Conservation (phyloP, 768 basidiomycete genomes). For the Tylopilus balloui region DNA sequence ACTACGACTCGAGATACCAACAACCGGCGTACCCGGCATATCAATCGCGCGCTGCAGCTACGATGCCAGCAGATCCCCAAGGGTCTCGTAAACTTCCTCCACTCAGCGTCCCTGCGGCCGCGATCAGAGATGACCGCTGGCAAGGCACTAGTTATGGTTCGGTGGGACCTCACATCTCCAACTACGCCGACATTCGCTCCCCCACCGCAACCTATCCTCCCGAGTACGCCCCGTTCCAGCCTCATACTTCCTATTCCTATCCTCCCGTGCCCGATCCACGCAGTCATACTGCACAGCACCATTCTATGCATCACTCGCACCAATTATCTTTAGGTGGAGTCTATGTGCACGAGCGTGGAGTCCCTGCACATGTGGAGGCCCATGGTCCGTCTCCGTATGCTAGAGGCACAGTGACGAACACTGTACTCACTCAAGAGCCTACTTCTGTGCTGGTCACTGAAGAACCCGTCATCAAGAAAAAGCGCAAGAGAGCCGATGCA, state of each 20-base stretch:
- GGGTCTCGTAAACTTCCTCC: slow-evolving; percentile 60
- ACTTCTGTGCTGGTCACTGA: slow-evolving; percentile 39
- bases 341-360: slow-evolving; percentile 32
- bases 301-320: slow-evolving; percentile 26
- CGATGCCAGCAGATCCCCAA: slow-evolving; percentile 43
- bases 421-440: slow-evolving; percentile 32
- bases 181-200: slow-evolving; percentile 50
- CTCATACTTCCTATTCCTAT: slow-evolving; percentile 31
- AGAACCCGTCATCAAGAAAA: slow-evolving; percentile 79
- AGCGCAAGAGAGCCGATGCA: slow-evolving; percentile 80
- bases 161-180: slow-evolving; percentile 34
- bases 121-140: slow-evolving; percentile 49
- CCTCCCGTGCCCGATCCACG: slow-evolving; percentile 38
- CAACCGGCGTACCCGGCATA: slow-evolving; percentile 41
- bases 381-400: slow-evolving; percentile 49
- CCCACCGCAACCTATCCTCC: slow-evolving; percentile 60
- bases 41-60: slow-evolving; percentile 45
- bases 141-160: slow-evolving; percentile 38
- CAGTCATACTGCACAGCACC: slow-evolving; percentile 23
- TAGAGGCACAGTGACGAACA: slow-evolving; percentile 34
- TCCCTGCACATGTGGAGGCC: slow-evolving; percentile 38
- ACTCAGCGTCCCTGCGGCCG: slow-evolving; percentile 39
- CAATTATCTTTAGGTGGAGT: slow-evolving; percentile 27
- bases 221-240: slow-evolving; percentile 47
- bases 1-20: slow-evolving; percentile 49